Percentiles rank a stretch among this genome's conserved stretches.
Evolutionary conservation across 1,284 basidiomycete species (phyloP).

Genomic region (Anthracocystis setariae): DNA sequence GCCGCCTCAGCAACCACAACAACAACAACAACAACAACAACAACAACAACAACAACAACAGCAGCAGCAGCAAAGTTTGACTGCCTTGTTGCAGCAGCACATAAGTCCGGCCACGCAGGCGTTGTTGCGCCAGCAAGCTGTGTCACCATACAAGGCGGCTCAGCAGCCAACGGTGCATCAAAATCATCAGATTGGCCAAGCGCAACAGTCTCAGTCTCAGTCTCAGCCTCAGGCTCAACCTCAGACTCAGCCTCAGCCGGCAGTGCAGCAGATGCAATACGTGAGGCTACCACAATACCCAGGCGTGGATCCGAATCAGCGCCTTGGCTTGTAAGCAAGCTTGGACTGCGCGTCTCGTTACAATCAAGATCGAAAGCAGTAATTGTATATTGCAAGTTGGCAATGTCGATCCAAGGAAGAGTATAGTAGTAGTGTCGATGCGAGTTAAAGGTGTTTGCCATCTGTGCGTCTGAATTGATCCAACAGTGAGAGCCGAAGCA

Average conservation of each 20-base stretch:
- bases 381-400: too few relatives aligned
- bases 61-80: not conserved
- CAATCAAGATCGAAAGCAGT: too few relatives aligned
- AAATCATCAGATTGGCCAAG: slow-evolving; percentile 1
- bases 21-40: not conserved
- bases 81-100: not conserved
- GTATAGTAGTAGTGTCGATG: too few relatives aligned
- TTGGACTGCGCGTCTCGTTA: too few relatives aligned
- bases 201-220: slow-evolving; percentile 14
- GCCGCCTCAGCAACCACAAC: slow-evolving; percentile 2
- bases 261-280: too few relatives aligned
- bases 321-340: slow-evolving; percentile 1
- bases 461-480: too few relatives aligned
- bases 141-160: not conserved
- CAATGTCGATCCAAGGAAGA: too few relatives aligned
- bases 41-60: not conserved
- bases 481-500: too few relatives aligned
- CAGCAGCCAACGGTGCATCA: slow-evolving; percentile 10
- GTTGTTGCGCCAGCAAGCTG: slow-evolving; percentile 1
- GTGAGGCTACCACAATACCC: not conserved
- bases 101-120: not conserved
- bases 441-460: too few relatives aligned
- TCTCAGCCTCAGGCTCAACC: slow-evolving; percentile 8
- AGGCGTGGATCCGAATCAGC: slow-evolving; percentile 20
- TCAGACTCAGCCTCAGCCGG: too few relatives aligned